phyloP scores from a whole-genome alignment of 1,139 yeast species.

The Dujonia santamariae region DNA sequence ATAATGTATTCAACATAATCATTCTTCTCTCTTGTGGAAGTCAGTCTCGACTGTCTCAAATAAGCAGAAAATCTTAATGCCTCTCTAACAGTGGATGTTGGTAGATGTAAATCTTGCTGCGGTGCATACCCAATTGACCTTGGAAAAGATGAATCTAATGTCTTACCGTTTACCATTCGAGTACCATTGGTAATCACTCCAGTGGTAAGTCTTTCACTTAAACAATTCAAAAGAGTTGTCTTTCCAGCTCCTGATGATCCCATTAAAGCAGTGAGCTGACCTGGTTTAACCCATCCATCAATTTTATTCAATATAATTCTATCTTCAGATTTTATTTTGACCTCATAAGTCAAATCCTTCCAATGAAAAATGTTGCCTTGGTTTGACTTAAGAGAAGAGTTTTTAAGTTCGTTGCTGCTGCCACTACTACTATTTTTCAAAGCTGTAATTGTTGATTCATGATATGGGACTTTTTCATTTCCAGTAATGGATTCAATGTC shows the following conservation, averaged over 20 bases:
- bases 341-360: constrained; percentile 75
- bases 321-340: constrained; percentile 59
- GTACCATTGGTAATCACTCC: constrained; percentile 72
- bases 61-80: constrained; percentile 71
- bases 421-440: constrained; percentile 22
- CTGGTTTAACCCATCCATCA: constrained; percentile 82
- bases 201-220: constrained; percentile 74
- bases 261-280: constrained; percentile 51
- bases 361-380: constrained; percentile 83
- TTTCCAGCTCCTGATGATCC: constrained; percentile 92
- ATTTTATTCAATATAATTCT: constrained; percentile 65
- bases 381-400: too few species aligned
- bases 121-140: constrained; percentile 49
- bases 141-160: constrained; percentile 70
- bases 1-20: constrained; percentile 72
- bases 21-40: constrained; percentile 57
- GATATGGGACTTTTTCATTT: constrained; percentile 1
- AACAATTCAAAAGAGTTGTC: constrained; percentile 68
- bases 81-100: constrained; percentile 78
- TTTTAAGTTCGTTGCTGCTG: too few species aligned
- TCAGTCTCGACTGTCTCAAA: constrained; percentile 62
- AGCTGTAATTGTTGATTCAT: too few species aligned
- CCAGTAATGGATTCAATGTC: constrained; percentile 4
- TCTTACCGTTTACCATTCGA: constrained; percentile 69
- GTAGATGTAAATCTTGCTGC: constrained; percentile 75